These are phyloP conservation scores for Pochonia chlamydosporia DNA, from an alignment of 2,329 filamentous ascomycete species.

Conservation along the genomic window DNA sequence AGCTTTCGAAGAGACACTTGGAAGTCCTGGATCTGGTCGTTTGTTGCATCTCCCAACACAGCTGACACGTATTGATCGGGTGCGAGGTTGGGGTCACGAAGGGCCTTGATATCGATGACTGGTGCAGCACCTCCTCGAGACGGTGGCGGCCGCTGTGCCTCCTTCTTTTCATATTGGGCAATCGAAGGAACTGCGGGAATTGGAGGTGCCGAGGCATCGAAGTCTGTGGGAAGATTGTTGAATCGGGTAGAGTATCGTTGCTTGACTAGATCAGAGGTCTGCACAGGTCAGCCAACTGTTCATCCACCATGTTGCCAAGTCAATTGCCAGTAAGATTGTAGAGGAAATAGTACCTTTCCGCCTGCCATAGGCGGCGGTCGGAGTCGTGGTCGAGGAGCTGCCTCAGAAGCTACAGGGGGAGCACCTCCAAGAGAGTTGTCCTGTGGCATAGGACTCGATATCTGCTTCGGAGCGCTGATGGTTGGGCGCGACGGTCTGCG, in stretches of 20 bases:
- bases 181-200: conserved; percentile 62
- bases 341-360: conserved; percentile 42
- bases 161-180: conserved; percentile 50
- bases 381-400: conserved; percentile 32
- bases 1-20: conserved; percentile 70
- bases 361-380: conserved; percentile 46
- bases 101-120: conserved; percentile 66
- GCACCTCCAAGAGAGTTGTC: conserved; percentile 32
- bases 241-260: conserved; percentile 91
- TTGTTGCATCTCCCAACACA: conserved; percentile 76
- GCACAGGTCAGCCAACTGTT: conserved; percentile 18
- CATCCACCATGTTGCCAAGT: neutral
- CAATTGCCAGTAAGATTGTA: conserved; percentile 9
- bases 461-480: conserved; percentile 58
- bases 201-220: conserved; percentile 62
- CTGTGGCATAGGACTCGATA: conserved; percentile 54
- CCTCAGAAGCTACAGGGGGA: conserved; percentile 16
- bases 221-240: conserved; percentile 67
- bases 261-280: conserved; percentile 83
- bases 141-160: conserved; percentile 47
- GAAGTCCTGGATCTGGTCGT: conserved; percentile 79
- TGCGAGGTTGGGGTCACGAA: conserved; percentile 73
- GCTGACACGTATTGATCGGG: conserved; percentile 73
- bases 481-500: conserved; percentile 41
- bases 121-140: conserved; percentile 52